These are phyloP conservation scores for Citrus sp. DNA, from an alignment of 345 rosid species.

Conservation along the genomic window DNA sequence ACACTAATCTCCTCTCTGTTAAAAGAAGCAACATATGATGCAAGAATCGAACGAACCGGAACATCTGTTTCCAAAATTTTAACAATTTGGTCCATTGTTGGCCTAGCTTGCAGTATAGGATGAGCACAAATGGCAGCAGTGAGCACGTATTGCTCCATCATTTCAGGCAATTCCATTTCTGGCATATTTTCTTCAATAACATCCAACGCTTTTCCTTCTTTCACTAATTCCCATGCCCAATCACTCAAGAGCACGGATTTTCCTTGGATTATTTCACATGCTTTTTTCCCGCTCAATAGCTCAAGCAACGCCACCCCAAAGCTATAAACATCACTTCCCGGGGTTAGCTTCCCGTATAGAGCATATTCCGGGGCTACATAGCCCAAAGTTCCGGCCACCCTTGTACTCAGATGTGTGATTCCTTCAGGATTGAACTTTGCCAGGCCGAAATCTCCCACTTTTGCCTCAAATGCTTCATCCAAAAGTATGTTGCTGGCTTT, in stretches of 20 bases:
- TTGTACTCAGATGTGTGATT: constrained; percentile 39
- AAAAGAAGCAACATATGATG: constrained; percentile 7
- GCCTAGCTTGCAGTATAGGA: constrained; percentile 33
- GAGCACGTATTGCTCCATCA: constrained; percentile 35
- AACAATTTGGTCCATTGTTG: constrained; percentile 39
- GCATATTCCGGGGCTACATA: constrained; percentile 52
- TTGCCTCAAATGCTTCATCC: constrained; percentile 35
- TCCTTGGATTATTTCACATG: constrained; percentile 22
- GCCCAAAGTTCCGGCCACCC: constrained; percentile 41
- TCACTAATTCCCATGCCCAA: constrained; percentile 36
- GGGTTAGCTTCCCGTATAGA: constrained; percentile 36
- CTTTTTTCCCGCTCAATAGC: constrained; percentile 41
- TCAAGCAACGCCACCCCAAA: constrained; percentile 42
- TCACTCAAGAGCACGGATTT: constrained; percentile 30
- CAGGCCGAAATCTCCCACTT: constrained; percentile 48
- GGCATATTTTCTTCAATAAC: constrained; percentile 30
- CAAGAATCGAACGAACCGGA: constrained; percentile 12
- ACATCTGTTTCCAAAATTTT: constrained; percentile 27
- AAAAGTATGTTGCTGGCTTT: constrained; percentile 46
- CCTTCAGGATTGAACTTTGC: constrained; percentile 38
- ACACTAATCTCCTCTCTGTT: not conserved
- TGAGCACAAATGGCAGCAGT: constrained; percentile 34
- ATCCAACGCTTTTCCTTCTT: constrained; percentile 32
- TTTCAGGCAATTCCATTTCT: constrained; percentile 13
- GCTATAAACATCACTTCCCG: constrained; percentile 40